Conservation (phyloP, 345 rosid species). For the Gossypioides kirkii region DNA sequence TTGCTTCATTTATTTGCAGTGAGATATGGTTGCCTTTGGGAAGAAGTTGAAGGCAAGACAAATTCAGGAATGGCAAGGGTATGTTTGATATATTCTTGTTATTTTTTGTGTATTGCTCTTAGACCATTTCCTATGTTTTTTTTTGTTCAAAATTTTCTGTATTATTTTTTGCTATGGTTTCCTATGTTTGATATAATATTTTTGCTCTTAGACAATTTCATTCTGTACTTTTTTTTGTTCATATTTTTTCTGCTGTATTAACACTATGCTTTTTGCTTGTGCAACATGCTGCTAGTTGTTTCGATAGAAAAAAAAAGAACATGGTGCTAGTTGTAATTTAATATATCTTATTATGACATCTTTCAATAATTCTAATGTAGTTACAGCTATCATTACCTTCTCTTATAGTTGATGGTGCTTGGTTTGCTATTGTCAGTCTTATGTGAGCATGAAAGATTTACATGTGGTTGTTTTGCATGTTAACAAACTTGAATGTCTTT, state of each 20-base stretch:
- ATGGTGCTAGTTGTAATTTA: not conserved
- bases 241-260: not conserved
- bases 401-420: not conserved
- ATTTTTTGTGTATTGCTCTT: not conserved
- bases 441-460: not conserved
- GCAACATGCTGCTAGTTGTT: not conserved
- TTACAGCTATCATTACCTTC: not conserved
- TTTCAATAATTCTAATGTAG: not conserved
- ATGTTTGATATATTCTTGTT: conserved; percentile 17
- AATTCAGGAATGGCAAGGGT: conserved; percentile 86
- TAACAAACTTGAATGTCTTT: not conserved
- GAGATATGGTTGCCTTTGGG: conserved; percentile 90
- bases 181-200: conserved; percentile 26
- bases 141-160: not conserved
- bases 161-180: no score
- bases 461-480: not conserved
- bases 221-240: not conserved
- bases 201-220: not conserved
- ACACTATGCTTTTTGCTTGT: not conserved
- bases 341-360: not conserved
- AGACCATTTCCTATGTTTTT: not conserved
- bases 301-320: no score
- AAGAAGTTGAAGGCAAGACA: conserved; percentile 83
- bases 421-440: conserved; percentile 1
- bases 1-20: conserved; percentile 18